These are phyloP conservation scores for Mycena filopes DNA, from an alignment of 768 basidiomycete species.

Conservation along the genomic window DNA sequence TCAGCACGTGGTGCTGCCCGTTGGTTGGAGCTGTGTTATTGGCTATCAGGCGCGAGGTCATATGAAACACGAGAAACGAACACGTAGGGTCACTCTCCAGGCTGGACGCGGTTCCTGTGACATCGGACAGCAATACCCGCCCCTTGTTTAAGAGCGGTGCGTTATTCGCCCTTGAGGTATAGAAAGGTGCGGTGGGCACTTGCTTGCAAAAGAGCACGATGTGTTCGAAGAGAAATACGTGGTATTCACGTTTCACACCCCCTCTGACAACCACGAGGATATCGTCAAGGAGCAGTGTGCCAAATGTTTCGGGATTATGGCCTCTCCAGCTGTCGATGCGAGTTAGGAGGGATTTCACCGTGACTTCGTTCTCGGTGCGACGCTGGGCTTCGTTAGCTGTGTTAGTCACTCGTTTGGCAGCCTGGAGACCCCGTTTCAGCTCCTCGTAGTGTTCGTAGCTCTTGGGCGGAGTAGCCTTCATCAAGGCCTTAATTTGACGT, in stretches of 20 bases:
- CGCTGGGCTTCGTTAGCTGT: constrained; percentile 95
- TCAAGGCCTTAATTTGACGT: constrained; percentile 62
- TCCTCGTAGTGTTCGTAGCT: constrained; percentile 81
- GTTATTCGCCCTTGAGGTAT: constrained; percentile 58
- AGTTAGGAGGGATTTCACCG: constrained; percentile 82
- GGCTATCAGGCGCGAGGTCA: constrained; percentile 11
- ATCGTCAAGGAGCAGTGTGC: constrained; percentile 94
- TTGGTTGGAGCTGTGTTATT: constrained; percentile 11
- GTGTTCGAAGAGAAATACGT: constrained; percentile 97
- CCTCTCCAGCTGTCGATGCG: constrained; percentile 99
- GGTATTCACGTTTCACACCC: constrained; percentile 95
- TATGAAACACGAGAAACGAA: constrained; percentile 55
- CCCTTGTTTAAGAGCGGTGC: constrained; percentile 91
- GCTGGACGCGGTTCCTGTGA: constrained; percentile 77
- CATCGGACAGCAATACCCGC: constrained; percentile 95
- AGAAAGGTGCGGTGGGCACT: constrained; percentile 59
- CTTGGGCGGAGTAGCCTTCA: constrained; percentile 71
- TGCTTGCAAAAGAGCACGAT: constrained; percentile 99
- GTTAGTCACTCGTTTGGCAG: constrained; percentile 93
- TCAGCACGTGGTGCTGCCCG: constrained; percentile 59
- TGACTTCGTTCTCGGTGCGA: constrained; percentile 88
- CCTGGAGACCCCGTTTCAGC: constrained; percentile 82
- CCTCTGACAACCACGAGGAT: constrained; percentile 94
- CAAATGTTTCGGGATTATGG: constrained; percentile 93
- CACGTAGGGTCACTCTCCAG: constrained; percentile 62